Base-by-base conservation (phyloP, 1,284 basidiomycete genomes). In the Tylopilus sp. region DNA sequence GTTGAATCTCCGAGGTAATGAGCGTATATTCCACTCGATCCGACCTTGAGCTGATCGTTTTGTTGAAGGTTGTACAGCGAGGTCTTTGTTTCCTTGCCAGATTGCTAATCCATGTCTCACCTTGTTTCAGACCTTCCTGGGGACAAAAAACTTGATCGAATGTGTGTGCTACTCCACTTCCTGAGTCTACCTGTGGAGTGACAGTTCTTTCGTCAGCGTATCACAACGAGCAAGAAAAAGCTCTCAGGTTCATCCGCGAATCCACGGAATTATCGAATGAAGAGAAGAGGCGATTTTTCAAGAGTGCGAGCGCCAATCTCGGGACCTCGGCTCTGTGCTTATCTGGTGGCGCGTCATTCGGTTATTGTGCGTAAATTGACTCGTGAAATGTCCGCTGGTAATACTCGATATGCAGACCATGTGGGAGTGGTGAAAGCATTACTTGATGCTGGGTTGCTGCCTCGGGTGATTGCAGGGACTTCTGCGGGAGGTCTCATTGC, bases 221-320 rank as follows among this genome's bases (percentile, higher is more conserved):
- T 65, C 76, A 92, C 49, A 74, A 81, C 34, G 93, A 97, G 64
- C 82, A 92, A 52, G 84, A 84, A 63, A 74, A 70, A 28, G 81
- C 87, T 1, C 71, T 97, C 5, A 77, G 79, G 56, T 92, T 81
- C 61, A 79, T 97, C 39, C 78, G 91, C 4, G 77, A 84, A 21
- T 81, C 89, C 0, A 73, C 78, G 0, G 82, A 86, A 30, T 72
- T 98, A 7, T 81, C 88, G 0, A 72, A 82, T 9, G 91, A 97
- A 54, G 92, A 97, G 70, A 99, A 98, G 74, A 83, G 84, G 56
- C 78, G 82, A 6, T 97, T 99, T 68, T 99, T 97, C 74, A 88
- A 90, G 65, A 84, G 81, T 51, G 82, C 88, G 37, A 92, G 92
- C 63, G 89, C 82, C 52, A 97, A 97, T 68, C 79, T 97, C 21